phyloP scores from a whole-genome alignment of 2,329 filamentous ascomycete species.

The Blastomyces emzantsi region DNA sequence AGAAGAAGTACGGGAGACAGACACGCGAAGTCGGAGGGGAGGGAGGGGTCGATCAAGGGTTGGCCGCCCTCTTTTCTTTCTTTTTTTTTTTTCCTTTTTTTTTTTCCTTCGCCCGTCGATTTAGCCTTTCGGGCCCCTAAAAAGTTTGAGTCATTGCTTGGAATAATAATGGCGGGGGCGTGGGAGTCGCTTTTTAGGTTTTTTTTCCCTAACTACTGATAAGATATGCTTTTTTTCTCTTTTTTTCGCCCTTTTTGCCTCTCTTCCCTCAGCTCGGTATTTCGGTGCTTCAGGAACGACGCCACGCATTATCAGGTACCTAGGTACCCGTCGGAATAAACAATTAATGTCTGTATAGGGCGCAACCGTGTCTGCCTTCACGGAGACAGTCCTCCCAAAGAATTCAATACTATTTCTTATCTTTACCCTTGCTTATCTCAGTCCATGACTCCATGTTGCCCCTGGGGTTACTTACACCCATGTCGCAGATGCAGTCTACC shows the following conservation, averaged over 20 bases:
- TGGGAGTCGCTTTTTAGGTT: neutral
- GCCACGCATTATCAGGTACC: neutral
- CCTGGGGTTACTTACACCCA: neutral
- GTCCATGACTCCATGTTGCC: neutral
- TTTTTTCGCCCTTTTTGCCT: neutral
- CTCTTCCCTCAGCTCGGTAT: neutral
- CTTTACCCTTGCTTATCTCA: neutral
- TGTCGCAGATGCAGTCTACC: neutral
- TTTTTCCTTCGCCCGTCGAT: neutral
- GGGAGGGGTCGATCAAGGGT: no score
- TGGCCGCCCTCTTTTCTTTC: neutral
- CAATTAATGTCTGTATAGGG: neutral
- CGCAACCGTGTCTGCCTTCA: neutral
- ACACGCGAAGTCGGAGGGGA: neutral
- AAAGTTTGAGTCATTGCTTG: slow-evolving; percentile 14
- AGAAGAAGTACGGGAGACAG: neutral
- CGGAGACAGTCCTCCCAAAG: neutral
- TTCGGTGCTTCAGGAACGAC: neutral
- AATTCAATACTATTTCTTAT: neutral
- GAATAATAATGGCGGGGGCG: slow-evolving; percentile 6
- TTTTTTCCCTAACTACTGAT: slow-evolving; percentile 1
- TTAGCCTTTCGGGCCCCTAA: neutral
- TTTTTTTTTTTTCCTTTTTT: neutral
- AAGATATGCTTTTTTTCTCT: neutral
- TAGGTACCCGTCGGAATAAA: neutral